phyloP scores from a whole-genome alignment of 2,329 filamentous ascomycete species.

The Pestalotiopsis sp. region DNA sequence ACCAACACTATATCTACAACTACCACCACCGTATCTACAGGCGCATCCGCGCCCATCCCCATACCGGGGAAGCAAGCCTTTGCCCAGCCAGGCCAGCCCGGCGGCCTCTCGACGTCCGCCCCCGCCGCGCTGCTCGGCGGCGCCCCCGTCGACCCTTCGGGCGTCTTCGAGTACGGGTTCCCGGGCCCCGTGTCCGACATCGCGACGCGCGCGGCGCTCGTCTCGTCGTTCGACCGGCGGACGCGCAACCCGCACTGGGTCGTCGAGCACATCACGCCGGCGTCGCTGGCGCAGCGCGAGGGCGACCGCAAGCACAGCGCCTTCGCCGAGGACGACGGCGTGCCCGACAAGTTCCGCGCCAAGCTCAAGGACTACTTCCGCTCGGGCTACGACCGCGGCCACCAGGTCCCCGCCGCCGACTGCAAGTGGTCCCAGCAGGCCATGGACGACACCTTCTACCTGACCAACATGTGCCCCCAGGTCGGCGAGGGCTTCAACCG shows the following conservation, averaged over 20 bases:
- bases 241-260: conserved; percentile 94
- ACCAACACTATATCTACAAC: conserved; percentile 44
- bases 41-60: conserved; percentile 37
- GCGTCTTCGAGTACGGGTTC: conserved; percentile 86
- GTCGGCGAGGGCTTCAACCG: conserved; percentile 98
- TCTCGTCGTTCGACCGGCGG: conserved; percentile 88
- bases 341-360: conserved; percentile 87
- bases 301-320: conserved; percentile 82
- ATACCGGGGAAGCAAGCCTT: conserved; percentile 64
- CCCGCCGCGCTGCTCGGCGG: conserved; percentile 37
- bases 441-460: conserved; percentile 92
- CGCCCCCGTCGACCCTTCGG: conserved; percentile 69
- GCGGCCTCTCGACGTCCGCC: conserved; percentile 29
- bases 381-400: conserved; percentile 91
- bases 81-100: conserved; percentile 28
- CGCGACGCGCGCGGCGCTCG: conserved; percentile 73
- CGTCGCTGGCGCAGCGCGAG: conserved; percentile 73
- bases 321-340: conserved; percentile 79
- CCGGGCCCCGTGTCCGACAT: conserved; percentile 88
- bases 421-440: conserved; percentile 92
- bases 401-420: conserved; percentile 96
- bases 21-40: conserved; percentile 33
- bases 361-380: conserved; percentile 93
- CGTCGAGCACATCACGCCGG: conserved; percentile 91
- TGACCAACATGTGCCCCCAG: conserved; percentile 98